phyloP scores from a whole-genome alignment of 1,284 basidiomycete species.

The Wallemia hederae region DNA sequence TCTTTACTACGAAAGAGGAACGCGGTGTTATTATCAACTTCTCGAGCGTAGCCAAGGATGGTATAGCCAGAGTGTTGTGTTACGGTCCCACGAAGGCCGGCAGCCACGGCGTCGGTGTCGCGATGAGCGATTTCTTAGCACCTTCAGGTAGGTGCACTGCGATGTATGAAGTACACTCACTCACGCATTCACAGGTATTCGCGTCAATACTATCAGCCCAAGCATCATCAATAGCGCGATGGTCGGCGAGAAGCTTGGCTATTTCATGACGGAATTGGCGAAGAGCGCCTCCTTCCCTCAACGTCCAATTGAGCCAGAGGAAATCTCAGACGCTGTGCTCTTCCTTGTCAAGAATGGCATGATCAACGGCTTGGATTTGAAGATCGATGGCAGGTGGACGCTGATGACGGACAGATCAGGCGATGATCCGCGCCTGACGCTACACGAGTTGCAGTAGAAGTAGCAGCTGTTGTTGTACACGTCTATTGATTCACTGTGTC shows the following conservation, averaged over 20 bases:
- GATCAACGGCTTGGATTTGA: constrained; percentile 13
- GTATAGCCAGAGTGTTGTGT: constrained; percentile 12
- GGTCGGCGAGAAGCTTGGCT: constrained; percentile 8
- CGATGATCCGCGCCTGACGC: constrained; percentile 1
- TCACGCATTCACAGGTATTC: constrained; percentile 14
- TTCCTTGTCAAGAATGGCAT: constrained; percentile 14
- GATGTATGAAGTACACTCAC: no score
- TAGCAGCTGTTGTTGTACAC: no score
- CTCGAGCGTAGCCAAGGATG: constrained; percentile 12
- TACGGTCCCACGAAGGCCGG: constrained; percentile 16
- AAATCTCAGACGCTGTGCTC: constrained; percentile 8
- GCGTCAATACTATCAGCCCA: constrained; percentile 14
- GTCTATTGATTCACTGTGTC: no score
- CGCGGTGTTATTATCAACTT: constrained; percentile 16
- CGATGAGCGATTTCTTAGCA: constrained; percentile 13
- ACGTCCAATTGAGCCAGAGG: constrained; percentile 10
- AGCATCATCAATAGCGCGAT: constrained; percentile 14
- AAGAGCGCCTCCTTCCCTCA: constrained; percentile 14
- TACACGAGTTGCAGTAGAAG: neutral
- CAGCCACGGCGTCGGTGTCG: constrained; percentile 13
- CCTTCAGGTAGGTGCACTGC: no score
- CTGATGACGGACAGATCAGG: constrained; percentile 11
- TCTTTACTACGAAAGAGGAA: constrained; percentile 13
- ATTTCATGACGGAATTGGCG: constrained; percentile 10
- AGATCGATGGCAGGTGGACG: constrained; percentile 14